Conservation (phyloP, 345 rosid genomes). For the Gynandropsis gynandra region DNA sequence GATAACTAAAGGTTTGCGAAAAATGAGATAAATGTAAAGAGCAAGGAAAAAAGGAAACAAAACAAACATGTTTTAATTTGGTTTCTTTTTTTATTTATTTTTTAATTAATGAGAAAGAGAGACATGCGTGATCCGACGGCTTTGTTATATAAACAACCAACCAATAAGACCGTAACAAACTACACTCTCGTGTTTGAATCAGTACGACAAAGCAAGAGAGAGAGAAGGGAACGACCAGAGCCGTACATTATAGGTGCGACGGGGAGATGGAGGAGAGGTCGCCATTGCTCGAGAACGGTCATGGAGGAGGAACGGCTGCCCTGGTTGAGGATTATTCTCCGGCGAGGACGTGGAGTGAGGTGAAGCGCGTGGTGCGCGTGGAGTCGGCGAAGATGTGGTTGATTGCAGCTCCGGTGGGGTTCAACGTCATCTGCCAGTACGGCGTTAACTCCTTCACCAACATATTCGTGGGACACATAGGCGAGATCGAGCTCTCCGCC, state of each 20-base stretch:
- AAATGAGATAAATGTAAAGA: too few species aligned
- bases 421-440: conserved; percentile 44
- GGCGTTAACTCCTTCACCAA: conserved; percentile 46
- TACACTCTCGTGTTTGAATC: conserved; percentile 4
- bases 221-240: not conserved
- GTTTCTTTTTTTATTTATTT: too few species aligned
- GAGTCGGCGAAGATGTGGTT: conserved; percentile 58
- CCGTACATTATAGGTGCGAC: not conserved
- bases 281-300: conserved; percentile 33
- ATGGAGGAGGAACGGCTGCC: not conserved
- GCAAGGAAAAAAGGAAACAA: too few species aligned
- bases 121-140: conserved; percentile 23
- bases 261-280: conserved; percentile 41
- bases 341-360: conserved; percentile 35
- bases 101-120: not conserved
- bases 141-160: conserved; percentile 21
- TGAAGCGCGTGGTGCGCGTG: conserved; percentile 31
- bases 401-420: conserved; percentile 52
- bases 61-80: too few species aligned
- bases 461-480: conserved; percentile 64
- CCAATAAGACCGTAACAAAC: conserved; percentile 16
- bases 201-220: not conserved
- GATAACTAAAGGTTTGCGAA: too few species aligned
- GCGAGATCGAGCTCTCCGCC: conserved; percentile 59
- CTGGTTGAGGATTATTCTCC: conserved; percentile 39